Conservation (phyloP, 176 grass and related monocot genomes). For the Triticum monococcum region DNA sequence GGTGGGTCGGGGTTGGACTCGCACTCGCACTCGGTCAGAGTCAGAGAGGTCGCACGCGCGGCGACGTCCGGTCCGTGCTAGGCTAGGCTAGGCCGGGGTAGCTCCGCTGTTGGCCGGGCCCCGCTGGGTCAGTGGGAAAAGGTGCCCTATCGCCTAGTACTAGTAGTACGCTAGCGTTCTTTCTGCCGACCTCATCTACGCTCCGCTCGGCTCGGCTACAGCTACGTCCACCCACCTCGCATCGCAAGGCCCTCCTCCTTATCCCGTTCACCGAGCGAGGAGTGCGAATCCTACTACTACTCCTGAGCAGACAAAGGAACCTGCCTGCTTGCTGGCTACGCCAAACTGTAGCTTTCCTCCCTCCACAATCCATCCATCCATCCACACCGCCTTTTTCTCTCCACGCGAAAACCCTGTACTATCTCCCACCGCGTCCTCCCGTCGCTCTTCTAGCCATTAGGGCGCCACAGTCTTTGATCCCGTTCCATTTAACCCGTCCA, state of each 20-base stretch:
- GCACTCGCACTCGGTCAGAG: no score
- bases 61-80: no score
- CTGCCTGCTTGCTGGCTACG: background rate
- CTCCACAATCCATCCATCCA: background rate
- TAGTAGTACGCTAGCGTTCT: background rate
- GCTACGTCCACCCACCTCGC: background rate
- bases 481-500: no score
- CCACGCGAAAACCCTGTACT: background rate
- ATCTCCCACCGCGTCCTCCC: background rate
- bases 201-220: no score
- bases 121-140: background rate
- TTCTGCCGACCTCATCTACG: background rate
- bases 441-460: background rate
- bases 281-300: background rate
- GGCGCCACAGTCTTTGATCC: no score
- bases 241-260: background rate
- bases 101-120: background rate
- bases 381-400: background rate
- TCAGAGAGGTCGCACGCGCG: no score
- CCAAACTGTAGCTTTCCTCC: conserved; percentile 1
- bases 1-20: no score
- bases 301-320: no score
- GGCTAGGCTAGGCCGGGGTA: no score
- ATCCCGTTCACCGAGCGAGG: background rate
- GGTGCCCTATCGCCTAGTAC: no score